Conservation (phyloP, 148 eudicot species). For the Chenopodium album region DNA sequence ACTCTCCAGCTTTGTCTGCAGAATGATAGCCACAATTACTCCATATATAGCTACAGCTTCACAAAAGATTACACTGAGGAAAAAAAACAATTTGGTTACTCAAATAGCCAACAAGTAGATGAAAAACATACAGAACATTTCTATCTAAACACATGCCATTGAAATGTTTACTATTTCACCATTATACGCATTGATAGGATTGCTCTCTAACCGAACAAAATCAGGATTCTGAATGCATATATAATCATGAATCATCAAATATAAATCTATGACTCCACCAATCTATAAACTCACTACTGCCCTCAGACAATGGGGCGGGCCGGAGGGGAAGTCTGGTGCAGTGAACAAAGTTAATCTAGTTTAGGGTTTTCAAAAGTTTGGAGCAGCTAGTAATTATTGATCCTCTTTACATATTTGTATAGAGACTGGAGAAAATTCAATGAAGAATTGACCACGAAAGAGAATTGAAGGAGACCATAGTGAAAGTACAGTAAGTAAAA, state of each 20-base stretch:
- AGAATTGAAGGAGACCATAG: background rate
- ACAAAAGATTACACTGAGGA: slow-evolving; percentile 86
- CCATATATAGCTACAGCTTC: slow-evolving; percentile 99
- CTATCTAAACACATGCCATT: background rate
- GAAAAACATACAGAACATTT: background rate
- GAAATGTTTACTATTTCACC: background rate
- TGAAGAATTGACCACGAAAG: background rate
- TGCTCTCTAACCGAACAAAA: background rate
- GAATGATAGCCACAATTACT: slow-evolving; percentile 95
- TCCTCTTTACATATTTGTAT: background rate
- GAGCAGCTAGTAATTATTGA: background rate
- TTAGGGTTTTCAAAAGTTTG: background rate
- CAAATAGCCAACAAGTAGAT: background rate
- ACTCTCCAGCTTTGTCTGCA: slow-evolving; percentile 93
- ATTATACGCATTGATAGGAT: background rate
- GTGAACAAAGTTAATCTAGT: background rate
- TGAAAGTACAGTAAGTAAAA: background rate
- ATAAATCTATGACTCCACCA: background rate
- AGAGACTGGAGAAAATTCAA: background rate
- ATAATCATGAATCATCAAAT: background rate
- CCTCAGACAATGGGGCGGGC: background rate
- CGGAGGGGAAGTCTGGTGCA: background rate
- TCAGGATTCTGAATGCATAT: background rate
- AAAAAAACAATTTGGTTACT: slow-evolving; percentile 18
- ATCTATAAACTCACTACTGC: background rate